phyloP scores from a whole-genome alignment of 331 rosid genomes.

The Erythrophleum ivorense region DNA sequence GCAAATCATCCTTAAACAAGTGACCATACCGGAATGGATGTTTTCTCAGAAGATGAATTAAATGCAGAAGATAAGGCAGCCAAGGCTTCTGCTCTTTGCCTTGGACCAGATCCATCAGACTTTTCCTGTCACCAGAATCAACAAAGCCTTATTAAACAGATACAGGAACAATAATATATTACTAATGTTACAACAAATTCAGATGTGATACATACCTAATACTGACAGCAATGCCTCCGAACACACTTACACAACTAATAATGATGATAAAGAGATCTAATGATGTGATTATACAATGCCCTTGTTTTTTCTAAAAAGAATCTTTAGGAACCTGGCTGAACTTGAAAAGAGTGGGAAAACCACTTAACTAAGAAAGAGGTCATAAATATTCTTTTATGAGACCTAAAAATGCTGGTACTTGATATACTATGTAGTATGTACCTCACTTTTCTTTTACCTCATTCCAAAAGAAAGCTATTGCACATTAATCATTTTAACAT shows the following conservation, averaged over 20 bases:
- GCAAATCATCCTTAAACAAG: conserved; percentile 22
- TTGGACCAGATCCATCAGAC: conserved; percentile 70
- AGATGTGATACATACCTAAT: neutral
- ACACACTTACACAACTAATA: conserved; percentile 21
- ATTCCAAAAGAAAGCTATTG: neutral
- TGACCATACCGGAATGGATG: conserved; percentile 60
- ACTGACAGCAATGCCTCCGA: conserved; percentile 18
- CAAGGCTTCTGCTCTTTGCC: conserved; percentile 89
- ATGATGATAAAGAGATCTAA: neutral
- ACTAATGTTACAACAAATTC: conserved; percentile 1
- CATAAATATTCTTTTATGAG: neutral
- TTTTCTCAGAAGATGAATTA: conserved; percentile 70
- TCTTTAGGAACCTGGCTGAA: neutral
- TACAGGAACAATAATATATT: neutral
- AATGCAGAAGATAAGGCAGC: conserved; percentile 87
- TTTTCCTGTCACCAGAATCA: conserved; percentile 67
- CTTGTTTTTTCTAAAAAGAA: neutral
- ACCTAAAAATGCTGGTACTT: neutral
- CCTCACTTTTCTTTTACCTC: neutral
- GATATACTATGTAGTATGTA: neutral
- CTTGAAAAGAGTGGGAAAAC: neutral
- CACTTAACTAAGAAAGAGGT: neutral
- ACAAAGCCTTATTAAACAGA: conserved; percentile 26
- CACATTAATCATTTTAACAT: neutral
- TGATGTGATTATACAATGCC: neutral